Base-by-base conservation (phyloP, 148 eudicot species). In the Bassia scoparia region DNA sequence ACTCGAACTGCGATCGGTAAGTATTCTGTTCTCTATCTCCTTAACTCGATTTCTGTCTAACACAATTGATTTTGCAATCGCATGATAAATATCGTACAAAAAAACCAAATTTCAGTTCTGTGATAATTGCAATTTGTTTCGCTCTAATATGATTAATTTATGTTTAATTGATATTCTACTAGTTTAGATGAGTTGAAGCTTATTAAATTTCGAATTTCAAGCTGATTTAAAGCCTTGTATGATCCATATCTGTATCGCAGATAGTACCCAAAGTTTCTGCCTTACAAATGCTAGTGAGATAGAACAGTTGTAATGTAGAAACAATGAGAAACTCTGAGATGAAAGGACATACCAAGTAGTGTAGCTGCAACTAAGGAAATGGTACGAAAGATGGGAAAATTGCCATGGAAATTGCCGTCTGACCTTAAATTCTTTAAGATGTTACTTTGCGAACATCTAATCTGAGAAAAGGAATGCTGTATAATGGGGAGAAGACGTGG, bases 401-500 rank as follows among this genome's bases (percentile, higher is more conserved):
- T 95, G 79, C 99, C 99, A 2, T 95, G 99, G 99, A 92, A 62
- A 34, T 86, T 95, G 84, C 96, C 97, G 3, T 81, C 89, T 61
- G 97, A 95, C 70, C 86, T 91, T 52, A 89, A 91, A 68, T 83
- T 86, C 77, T 91, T 95, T 81, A 91, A 89, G 89, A 92, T 74
- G 72, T 95, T 52, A 95, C 99, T 38, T 7, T 74, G 70, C 80
- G 76, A 16, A 88, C 97, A 41, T 81, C 86, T 41, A 90, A 87
- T 87, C 92, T 41, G 80, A 68, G 43, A 95, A 88, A 75, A 91
- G 78, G 81, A 95, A 95, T 84, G 99, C 97, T 30, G 90, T 92
- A 44, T 95, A 30, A 95, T 95, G 99, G 99, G 97, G 23, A 91
- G 99, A 95, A 95, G 84, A 95, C 99, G 37, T 95, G 99, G 99